phyloP scores from a whole-genome alignment of 2,329 filamentous ascomycete species.

The Phialophora macrospora region DNA sequence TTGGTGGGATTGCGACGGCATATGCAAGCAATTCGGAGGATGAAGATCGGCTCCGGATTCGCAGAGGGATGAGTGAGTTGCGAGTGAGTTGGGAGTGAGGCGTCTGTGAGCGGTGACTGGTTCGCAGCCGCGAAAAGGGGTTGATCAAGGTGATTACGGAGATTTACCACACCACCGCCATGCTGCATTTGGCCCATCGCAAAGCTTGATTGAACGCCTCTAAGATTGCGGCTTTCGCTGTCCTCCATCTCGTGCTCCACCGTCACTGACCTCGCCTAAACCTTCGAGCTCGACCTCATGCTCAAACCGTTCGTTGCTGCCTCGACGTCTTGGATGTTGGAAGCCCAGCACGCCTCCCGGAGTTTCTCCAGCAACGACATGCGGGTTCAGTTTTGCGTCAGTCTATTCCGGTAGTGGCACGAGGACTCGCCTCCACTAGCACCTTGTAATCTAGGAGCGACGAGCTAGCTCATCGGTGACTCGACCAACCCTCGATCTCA shows the following conservation, averaged over 20 bases:
- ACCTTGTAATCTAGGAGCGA: background rate
- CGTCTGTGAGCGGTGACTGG: background rate
- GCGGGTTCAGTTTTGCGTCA: background rate
- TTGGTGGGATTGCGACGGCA: background rate
- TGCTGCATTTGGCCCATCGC: constrained; percentile 9
- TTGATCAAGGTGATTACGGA: constrained; percentile 19
- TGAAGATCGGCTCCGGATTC: background rate
- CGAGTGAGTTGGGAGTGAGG: background rate
- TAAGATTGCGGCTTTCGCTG: constrained; percentile 33
- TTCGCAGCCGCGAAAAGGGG: background rate
- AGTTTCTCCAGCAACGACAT: background rate
- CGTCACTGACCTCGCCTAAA: background rate
- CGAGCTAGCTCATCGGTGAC: background rate
- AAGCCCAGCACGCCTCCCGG: background rate
- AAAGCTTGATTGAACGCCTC: constrained; percentile 38
- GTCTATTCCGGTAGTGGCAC: background rate
- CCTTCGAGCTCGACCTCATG: no score
- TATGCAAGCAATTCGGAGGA: constrained; percentile 20
- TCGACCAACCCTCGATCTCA: background rate
- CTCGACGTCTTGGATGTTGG: background rate
- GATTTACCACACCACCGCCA: constrained; percentile 25
- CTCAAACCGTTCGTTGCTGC: no score
- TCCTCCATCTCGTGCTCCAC: background rate
- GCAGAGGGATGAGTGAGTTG: constrained; percentile 19
- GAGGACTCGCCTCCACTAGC: no score